Base-by-base conservation (phyloP, 2,329 filamentous ascomycete species). In the Curvularia sp. region DNA sequence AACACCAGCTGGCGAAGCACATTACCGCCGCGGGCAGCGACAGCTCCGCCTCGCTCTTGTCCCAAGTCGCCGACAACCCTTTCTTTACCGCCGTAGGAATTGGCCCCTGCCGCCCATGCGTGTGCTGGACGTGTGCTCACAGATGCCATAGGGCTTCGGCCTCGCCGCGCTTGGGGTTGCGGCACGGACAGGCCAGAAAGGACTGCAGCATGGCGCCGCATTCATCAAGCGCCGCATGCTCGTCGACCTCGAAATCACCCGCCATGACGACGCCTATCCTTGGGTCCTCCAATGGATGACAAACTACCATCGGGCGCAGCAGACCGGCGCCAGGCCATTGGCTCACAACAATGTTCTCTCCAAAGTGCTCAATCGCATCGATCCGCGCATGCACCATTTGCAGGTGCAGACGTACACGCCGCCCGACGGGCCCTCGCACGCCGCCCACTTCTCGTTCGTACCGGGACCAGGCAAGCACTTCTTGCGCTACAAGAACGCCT, bases 271-370 rank as follows among this genome's bases (percentile, higher is more conserved):
- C 44, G 93, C 94, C 1, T 99, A 98, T 75, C 88, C 88, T 41
- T 98, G 93, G 94, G 88, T 99, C 42, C 84, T 99, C 9, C 89
- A 93, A 64, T 99, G 95, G 93, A 90, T 99, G 76, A 93, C 93
- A 6, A 85, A 92, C 55, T 92, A 92, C 64, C 91, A 93, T 51
- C 84, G 88, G 54, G 72, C 81, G 71, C 67, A 91, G 83, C 61
- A 89, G 84, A 71, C 79, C 5, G 72, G 74, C 49, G 54, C 67
- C 18, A 74, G 77, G 51, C 63, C 63, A 18, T 52, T 65, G 35
- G 64, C 54, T 18, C 66, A 69, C 64, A 60, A 68, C 12, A 76
- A 82, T 35, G 69, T 84, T 0, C 64, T 87, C 60, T 81, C 86
- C 50, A 81, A 78, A 20, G 62, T 88, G n/a, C 77, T 88, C 49